phyloP scores from a whole-genome alignment of 2,329 filamentous ascomycete species.

The Monosporascus sp. region DNA sequence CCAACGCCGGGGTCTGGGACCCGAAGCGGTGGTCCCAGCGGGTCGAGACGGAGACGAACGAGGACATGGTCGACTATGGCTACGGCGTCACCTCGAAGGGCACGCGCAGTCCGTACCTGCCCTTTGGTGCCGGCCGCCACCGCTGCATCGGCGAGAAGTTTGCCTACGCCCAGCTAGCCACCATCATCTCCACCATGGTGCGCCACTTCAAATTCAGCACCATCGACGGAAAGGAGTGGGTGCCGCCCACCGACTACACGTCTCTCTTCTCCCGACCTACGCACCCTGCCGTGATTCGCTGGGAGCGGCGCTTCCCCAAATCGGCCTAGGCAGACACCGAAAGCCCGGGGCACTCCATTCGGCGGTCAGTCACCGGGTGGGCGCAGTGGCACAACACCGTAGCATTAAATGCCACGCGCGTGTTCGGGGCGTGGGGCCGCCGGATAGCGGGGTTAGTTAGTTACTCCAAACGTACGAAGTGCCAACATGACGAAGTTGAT shows the following conservation, averaged over 20 bases:
- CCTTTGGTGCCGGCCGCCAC: conserved; percentile 89
- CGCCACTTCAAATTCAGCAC: conserved; percentile 77
- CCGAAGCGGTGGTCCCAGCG: conserved; percentile 76
- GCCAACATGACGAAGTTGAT: no score
- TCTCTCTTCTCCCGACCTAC: conserved; percentile 71
- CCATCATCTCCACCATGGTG: conserved; percentile 73
- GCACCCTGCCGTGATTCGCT: conserved; percentile 66
- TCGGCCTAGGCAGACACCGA: no score
- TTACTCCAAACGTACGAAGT: no score
- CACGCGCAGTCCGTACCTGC: conserved; percentile 81
- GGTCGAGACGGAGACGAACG: conserved; percentile 48
- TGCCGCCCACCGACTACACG: conserved; percentile 64
- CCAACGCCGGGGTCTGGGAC: conserved; percentile 77
- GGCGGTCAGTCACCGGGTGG: no score
- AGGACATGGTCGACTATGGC: conserved; percentile 85
- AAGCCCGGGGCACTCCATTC: no score
- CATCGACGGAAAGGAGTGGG: conserved; percentile 59
- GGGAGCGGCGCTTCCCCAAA: conserved; percentile 55
- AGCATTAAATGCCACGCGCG: no score
- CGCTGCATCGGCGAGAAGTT: conserved; percentile 97
- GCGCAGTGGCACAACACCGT: no score
- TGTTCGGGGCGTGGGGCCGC: no score
- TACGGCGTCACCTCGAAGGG: conserved; percentile 93
- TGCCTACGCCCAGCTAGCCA: conserved; percentile 86
- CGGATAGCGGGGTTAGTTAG: no score